These are phyloP conservation scores for Cyamopsis tetragonoloba DNA, from an alignment of 306 rosid species.

Conservation along the genomic window DNA sequence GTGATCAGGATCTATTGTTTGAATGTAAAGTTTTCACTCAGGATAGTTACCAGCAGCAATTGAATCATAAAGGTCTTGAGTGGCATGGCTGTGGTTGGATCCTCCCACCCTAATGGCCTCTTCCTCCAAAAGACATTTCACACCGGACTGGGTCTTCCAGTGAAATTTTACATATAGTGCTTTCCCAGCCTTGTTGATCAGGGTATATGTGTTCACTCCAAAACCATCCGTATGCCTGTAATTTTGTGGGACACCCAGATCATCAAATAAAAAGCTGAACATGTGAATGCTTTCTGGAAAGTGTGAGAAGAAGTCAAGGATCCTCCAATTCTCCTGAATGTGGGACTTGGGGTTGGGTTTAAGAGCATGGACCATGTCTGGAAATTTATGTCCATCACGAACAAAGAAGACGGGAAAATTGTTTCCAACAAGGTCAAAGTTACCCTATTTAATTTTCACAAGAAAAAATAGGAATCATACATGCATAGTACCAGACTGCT, in stretches of 20 bases:
- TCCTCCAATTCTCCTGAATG: constrained; percentile 92
- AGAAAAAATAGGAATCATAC: constrained; percentile 49
- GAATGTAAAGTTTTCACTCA: constrained; percentile 91
- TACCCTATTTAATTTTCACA: constrained; percentile 70
- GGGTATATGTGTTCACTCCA: constrained; percentile 80
- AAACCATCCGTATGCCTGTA: constrained; percentile 97
- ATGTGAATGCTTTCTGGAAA: constrained; percentile 90
- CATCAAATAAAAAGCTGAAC: constrained; percentile 82
- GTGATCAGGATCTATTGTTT: constrained; percentile 85
- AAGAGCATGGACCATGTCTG: constrained; percentile 90
- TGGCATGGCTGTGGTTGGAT: constrained; percentile 94
- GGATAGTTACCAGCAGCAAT: constrained; percentile 97
- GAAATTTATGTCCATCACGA: constrained; percentile 89
- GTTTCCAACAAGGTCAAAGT: constrained; percentile 91
- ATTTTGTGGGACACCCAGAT: constrained; percentile 80
- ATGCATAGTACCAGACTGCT: constrained; percentile 26
- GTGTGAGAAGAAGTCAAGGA: constrained; percentile 89
- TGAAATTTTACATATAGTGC: constrained; percentile 77
- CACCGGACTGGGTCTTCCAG: constrained; percentile 84
- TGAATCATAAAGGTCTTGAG: constrained; percentile 86
- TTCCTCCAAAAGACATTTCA: constrained; percentile 75
- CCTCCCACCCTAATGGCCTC: constrained; percentile 90
- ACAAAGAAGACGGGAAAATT: constrained; percentile 83
- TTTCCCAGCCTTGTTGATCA: constrained; percentile 81
- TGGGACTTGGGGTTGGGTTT: constrained; percentile 93